Conservation (phyloP, 768 basidiomycete genomes). For the Mycena filopes region DNA sequence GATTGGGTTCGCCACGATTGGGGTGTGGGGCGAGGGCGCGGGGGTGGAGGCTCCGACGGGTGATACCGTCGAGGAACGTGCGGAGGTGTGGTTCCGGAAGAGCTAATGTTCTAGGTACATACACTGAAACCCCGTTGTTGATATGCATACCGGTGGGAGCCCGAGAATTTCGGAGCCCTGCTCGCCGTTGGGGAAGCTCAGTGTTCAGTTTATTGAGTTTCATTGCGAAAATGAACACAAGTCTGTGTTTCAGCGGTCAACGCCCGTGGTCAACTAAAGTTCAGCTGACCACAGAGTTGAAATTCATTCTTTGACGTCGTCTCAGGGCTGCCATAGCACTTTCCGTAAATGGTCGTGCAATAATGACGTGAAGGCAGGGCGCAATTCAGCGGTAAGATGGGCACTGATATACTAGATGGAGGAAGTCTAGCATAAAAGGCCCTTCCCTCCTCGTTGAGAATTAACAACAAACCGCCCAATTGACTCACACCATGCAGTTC, state of each 20-base stretch:
- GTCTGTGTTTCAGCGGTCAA: too few relatives aligned
- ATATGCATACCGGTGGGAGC: too few relatives aligned
- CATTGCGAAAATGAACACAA: too few relatives aligned
- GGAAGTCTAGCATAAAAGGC: neutral
- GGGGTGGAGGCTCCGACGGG: constrained; percentile 34
- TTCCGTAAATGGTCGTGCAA: neutral
- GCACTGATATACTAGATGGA: neutral
- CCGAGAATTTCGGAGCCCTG: too few relatives aligned
- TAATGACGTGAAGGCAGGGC: neutral
- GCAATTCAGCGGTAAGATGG: constrained; percentile 2
- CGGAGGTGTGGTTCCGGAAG: constrained; percentile 38
- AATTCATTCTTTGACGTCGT: too few relatives aligned
- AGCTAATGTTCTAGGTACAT: too few relatives aligned
- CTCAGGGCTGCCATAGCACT: neutral
- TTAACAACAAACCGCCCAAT: neutral
- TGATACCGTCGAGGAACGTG: constrained; percentile 34
- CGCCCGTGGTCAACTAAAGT: too few relatives aligned
- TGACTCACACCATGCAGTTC: constrained; percentile 5
- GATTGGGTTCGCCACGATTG: constrained; percentile 36
- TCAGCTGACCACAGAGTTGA: too few relatives aligned
- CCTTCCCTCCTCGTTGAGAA: neutral
- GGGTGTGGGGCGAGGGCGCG: constrained; percentile 36
- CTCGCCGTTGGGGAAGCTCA: too few relatives aligned
- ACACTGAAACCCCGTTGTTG: too few relatives aligned
- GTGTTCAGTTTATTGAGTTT: too few relatives aligned